Base-by-base conservation (phyloP, 192 early-diverging fungal genomes). In the Gaertneriomyces semiglobifer region DNA sequence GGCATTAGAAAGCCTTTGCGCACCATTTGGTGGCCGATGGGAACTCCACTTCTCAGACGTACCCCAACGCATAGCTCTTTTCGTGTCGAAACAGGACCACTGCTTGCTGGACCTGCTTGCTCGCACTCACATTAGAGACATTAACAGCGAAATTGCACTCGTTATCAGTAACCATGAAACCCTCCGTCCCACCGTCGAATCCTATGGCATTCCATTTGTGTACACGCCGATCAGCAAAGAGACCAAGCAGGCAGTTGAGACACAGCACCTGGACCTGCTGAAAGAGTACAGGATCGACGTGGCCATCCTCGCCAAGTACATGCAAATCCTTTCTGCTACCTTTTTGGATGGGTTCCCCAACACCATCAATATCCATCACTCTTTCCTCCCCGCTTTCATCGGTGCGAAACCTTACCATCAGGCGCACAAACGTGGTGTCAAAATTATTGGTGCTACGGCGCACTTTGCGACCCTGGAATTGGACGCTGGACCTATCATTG, bases 291-390 rank as follows among this genome's bases (percentile, higher is more conserved):
- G 56, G 25, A 54, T 75, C 65, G 47, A 67, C 52, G 44, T 63
- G 39, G 46, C 71, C 63, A 20, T 68, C 48, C 19, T 68, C 19
- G 66, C 66, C 12, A 68, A 68, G 53, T 68, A 68, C 58, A 68
- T 68, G 66, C 66, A 68, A n/a, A 68, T 68, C 33, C 43, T 68
- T 6, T 68, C 66, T 18, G 46, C n/a, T 10, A 42, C 8, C 9
- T 55, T 70, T 46, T 33, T 69, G 52, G 14, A 56, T 5, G 39
- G 44, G 3, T 63, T 51, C 54, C 58, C 60, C 5, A 67, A 71
- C 60, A 43, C 65, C 65, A 60, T 75, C 66, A 68, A 68, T 59
- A 68, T 68, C 20, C 66, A 68, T 40, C 66, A 68, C 44, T 62
- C 58, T 9, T 68, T 68, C 47, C 47, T 68, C 44, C 66, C 66